A percentile compares a stretch with the other conserved stretches of the same genome.
phyloP scores from a whole-genome alignment of 2,329 filamentous ascomycete species.

The Aspergillus jensenii region DNA sequence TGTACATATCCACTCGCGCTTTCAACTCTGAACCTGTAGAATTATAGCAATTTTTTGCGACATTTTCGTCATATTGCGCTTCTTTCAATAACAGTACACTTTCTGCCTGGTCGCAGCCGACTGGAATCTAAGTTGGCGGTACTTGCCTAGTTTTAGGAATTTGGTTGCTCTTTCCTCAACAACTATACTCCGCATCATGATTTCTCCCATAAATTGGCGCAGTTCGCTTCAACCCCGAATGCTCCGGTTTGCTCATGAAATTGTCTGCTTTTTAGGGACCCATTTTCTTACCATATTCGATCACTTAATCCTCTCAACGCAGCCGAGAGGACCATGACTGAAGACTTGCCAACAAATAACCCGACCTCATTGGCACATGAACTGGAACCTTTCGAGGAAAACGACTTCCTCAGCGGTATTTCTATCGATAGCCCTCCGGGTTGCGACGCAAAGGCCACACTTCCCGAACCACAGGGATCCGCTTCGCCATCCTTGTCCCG shows the following conservation, averaged over 20 bases:
- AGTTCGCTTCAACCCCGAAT: background rate
- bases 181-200: background rate
- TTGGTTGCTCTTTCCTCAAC: conserved; percentile 9
- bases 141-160: background rate
- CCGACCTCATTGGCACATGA: background rate
- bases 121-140: background rate
- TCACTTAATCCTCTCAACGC: background rate
- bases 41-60: conserved; percentile 38
- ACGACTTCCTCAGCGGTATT: background rate
- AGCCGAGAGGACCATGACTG: background rate
- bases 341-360: background rate
- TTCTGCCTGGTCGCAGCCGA: background rate
- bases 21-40: conserved; percentile 39
- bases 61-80: conserved; percentile 1
- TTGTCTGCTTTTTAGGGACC: background rate
- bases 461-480: background rate
- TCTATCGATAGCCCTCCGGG: background rate
- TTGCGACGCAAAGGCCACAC: background rate
- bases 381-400: background rate
- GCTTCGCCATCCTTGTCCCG: background rate
- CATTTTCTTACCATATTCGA: background rate
- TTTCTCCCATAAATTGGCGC: background rate
- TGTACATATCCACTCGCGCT: conserved; percentile 41
- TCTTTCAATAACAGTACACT: background rate
- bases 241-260: background rate